phyloP scores from a whole-genome alignment of 345 rosid genomes.

The Euphorbia peplus region DNA sequence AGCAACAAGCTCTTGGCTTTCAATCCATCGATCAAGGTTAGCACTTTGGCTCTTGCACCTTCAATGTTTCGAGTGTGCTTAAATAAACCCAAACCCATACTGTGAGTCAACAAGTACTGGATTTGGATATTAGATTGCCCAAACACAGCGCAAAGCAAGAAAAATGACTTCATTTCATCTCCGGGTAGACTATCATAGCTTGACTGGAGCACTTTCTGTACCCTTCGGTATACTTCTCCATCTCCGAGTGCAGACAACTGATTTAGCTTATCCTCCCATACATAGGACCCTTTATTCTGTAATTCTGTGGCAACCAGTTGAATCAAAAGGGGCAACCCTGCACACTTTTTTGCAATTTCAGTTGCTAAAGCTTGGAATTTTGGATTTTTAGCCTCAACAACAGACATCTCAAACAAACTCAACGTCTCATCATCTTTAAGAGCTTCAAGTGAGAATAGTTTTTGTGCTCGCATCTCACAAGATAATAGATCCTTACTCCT shows the following conservation, averaged over 20 bases:
- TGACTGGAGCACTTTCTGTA: conserved; percentile 10
- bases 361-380: not conserved
- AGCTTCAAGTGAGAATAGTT: not conserved
- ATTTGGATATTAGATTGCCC: not conserved
- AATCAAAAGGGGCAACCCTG: conserved; percentile 32
- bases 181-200: conserved; percentile 26
- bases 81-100: not conserved
- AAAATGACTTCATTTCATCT: conserved; percentile 25
- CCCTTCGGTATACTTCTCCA: not conserved
- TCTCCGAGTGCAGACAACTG: not conserved
- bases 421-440: conserved; percentile 16
- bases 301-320: conserved; percentile 16
- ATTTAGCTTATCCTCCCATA: not conserved
- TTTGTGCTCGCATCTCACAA: conserved; percentile 4
- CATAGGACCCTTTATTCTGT: not conserved
- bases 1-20: not conserved
- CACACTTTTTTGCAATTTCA: conserved; percentile 19
- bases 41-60: not conserved
- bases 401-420: conserved; percentile 22
- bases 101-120: not conserved
- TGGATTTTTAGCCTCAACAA: not conserved
- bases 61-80: not conserved
- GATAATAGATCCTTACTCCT: conserved; percentile 12
- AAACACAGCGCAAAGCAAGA: conserved; percentile 5
- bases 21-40: not conserved